Percentiles rank a stretch among this genome's conserved stretches.
These are phyloP conservation scores for Panicum miliaceum DNA, from an alignment of 176 grass and related monocot genomes.

Conservation along the genomic window DNA sequence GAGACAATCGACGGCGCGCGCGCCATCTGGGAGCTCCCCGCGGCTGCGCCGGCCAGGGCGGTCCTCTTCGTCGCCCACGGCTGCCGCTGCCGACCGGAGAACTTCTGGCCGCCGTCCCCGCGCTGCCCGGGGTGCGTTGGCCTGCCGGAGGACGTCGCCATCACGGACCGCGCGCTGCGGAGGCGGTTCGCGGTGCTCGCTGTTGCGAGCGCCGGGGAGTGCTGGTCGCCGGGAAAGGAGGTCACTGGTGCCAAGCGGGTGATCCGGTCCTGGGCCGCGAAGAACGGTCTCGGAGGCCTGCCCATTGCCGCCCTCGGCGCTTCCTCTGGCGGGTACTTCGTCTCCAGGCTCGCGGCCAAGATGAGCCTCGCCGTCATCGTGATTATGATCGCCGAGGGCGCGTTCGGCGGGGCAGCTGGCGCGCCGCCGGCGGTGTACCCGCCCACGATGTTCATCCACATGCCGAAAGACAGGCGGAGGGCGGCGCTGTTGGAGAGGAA, in stretches of 20 bases:
- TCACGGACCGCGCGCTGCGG: slow-evolving; percentile 51
- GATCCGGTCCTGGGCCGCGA: slow-evolving; percentile 46
- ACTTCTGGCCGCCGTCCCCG: slow-evolving; percentile 71
- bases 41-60: slow-evolving; percentile 43
- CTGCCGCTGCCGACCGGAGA: slow-evolving; percentile 65
- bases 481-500: slow-evolving; percentile 56
- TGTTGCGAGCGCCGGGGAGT: slow-evolving; percentile 61
- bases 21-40: slow-evolving; percentile 69
- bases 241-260: slow-evolving; percentile 34
- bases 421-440: slow-evolving; percentile 39
- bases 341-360: slow-evolving; percentile 61
- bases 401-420: slow-evolving; percentile 34
- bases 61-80: slow-evolving; percentile 77
- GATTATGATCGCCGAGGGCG: slow-evolving; percentile 78
- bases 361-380: slow-evolving; percentile 58
- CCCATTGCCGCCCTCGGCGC: slow-evolving; percentile 55
- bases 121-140: slow-evolving; percentile 59
- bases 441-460: slow-evolving; percentile 74
- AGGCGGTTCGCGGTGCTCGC: slow-evolving; percentile 60
- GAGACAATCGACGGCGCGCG: slow-evolving; percentile 35
- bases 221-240: slow-evolving; percentile 70
- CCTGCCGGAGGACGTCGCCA: slow-evolving; percentile 62
- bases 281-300: slow-evolving; percentile 45
- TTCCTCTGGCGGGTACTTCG: slow-evolving; percentile 74
- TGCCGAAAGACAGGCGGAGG: slow-evolving; percentile 69